Percentiles rank a stretch among this genome's conserved stretches.
Evolutionary conservation across 2,329 filamentous ascomycete species (phyloP).

Genomic region (Ilyonectria sp.): DNA sequence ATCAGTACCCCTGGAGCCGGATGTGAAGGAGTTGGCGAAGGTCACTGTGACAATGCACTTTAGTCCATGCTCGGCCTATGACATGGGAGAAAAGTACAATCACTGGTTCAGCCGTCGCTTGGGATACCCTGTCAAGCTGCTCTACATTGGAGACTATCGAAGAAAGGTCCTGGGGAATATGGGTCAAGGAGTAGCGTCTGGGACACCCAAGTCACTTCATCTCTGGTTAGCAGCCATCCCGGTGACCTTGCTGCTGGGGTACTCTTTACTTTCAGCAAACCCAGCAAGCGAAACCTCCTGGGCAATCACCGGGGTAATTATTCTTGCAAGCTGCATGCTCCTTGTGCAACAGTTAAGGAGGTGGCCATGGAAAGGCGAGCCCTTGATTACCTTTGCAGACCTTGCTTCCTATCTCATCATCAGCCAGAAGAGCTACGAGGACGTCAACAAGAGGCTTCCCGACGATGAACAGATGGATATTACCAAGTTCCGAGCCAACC

Average conservation of each 20-base stretch:
- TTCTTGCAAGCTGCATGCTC: not conserved
- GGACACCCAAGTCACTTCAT: not conserved
- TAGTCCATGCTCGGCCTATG: not conserved
- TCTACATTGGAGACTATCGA: not conserved
- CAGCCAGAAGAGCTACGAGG: not conserved
- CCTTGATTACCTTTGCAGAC: not conserved
- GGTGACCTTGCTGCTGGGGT: not conserved
- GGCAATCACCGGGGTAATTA: not conserved
- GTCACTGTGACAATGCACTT: not conserved
- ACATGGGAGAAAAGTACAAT: not conserved
- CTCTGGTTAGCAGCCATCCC: not conserved
- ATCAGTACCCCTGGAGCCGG: not conserved
- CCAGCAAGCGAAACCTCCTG: not conserved
- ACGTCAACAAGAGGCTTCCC: not conserved
- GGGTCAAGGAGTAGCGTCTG: not conserved
- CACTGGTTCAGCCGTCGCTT: not conserved
- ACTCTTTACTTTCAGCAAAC: not conserved
- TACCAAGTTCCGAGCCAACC: not conserved
- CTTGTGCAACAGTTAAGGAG: not conserved
- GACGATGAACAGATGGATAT: not conserved
- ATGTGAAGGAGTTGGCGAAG: not conserved
- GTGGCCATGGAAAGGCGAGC: not conserved
- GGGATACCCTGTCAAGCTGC: not conserved
- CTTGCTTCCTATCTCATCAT: not conserved
- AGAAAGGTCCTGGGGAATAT: not conserved